Base-by-base conservation (phyloP, 2,329 filamentous ascomycete species). In the Hymenoscyphus occultus region DNA sequence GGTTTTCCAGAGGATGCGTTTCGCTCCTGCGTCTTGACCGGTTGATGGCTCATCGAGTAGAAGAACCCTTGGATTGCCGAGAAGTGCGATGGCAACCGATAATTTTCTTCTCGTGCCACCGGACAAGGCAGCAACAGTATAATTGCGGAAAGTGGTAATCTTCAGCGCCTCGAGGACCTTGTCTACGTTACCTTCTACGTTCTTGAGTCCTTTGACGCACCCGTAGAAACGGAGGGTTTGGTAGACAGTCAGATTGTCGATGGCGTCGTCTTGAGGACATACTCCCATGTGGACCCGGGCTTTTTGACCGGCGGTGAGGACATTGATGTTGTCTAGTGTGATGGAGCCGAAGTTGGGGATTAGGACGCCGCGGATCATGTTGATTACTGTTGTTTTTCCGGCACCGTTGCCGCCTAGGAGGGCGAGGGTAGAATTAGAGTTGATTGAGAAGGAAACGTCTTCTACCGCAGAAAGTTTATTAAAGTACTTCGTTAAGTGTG, bases 351-450 rank as follows among this genome's bases (percentile, higher is more conserved):
- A 77, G 42, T 80, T 78, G 0, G 87, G 86, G 16, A 80, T 80
- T 14, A 86, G 80, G 66, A 89, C 86, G 16, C 86, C 86, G 66
- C 87, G 81, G 67, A 90, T 87, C 66, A 89, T 80, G n/a, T 82
- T 84, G 69, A 90, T 88, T 1, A 84, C 87, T 0, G 86, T 88
- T 1, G 82, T 85, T 71, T 90, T 90, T 54, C 87, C 87, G 4
- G 87, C 87, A 9, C 87, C 86, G 68, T 89, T 89, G 0, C 86
- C 86, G 0, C 87, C 87, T 1, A 90, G 80, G 0, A 90, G 79
- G 1, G 86, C 86, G 69, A 89, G 88, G 1, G 87, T 84, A 71
- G 89, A 83, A 40, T 84, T 84, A 48, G 80, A 79, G 0, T 81
- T 80, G 1, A 90, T 85, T 19, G 83, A 83, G 66, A 90, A 89